These are phyloP conservation scores for Dryadomyces quercus-mongolicae DNA, from an alignment of 2,329 filamentous ascomycete genomes.

Conservation along the genomic window DNA sequence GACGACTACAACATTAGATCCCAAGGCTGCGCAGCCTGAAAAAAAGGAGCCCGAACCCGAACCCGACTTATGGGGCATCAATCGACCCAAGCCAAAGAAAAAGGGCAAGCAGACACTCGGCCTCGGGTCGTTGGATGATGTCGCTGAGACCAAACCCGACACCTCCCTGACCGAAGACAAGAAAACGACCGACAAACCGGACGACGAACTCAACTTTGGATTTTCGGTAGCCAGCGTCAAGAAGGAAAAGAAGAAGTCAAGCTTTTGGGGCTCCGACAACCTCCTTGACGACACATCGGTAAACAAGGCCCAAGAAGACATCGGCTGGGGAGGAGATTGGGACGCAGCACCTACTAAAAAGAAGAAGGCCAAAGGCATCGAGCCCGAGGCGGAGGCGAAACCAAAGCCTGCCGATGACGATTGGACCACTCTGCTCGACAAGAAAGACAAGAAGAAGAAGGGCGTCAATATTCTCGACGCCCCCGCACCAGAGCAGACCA, in stretches of 20 bases:
- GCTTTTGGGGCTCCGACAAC: neutral
- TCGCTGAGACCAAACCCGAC: conserved; percentile 21
- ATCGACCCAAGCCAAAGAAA: conserved; percentile 38
- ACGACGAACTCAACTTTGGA: conserved; percentile 20
- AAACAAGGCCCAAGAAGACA: conserved; percentile 14
- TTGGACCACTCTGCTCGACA: conserved; percentile 11
- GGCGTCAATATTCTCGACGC: neutral
- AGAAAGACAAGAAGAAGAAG: neutral
- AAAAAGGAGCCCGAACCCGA: conserved; percentile 30
- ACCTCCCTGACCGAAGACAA: conserved; percentile 6
- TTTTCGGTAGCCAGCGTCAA: conserved; percentile 17
- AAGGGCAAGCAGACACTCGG: conserved; percentile 31
- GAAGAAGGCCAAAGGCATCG: conserved; percentile 12
- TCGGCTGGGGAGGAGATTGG: conserved; percentile 16
- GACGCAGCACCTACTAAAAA: conserved; percentile 16
- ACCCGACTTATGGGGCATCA: conserved; percentile 36
- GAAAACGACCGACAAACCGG: conserved; percentile 19
- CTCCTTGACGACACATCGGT: neutral
- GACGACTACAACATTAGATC: conserved; percentile 17
- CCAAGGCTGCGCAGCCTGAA: conserved; percentile 17
- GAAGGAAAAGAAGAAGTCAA: conserved; percentile 31
- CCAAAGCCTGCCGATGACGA: conserved; percentile 24
- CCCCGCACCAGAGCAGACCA: neutral
- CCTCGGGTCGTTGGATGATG: conserved; percentile 28
- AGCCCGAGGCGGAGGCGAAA: conserved; percentile 23